Evolutionary conservation across 768 basidiomycete genomes (phyloP).

Genomic region (Lenzites betulinus): DNA sequence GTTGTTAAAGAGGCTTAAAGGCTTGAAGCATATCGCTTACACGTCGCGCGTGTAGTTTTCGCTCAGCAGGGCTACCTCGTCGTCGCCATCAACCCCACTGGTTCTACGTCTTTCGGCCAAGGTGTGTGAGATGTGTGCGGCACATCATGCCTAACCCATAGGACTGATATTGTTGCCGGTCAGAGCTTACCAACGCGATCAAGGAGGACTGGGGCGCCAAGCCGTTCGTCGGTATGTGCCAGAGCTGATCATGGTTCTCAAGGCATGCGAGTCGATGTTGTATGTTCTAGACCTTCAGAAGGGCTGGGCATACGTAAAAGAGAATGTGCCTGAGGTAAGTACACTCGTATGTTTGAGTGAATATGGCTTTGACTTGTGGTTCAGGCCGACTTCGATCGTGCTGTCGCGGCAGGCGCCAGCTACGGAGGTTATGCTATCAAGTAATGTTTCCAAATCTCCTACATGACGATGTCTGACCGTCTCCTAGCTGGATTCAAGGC

Average conservation of each 20-base stretch:
- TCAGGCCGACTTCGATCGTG: conserved; percentile 68
- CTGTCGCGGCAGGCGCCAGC: conserved; percentile 51
- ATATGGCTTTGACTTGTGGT: not conserved
- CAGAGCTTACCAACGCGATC: conserved; percentile 82
- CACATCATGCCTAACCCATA: no score
- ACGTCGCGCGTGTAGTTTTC: no score
- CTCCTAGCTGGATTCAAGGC: conserved; percentile 87
- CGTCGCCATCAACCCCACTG: conserved; percentile 90
- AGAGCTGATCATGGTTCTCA: no score
- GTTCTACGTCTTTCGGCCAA: conserved; percentile 92
- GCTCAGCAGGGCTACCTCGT: conserved; percentile 88
- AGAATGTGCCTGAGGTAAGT: conserved; percentile 67
- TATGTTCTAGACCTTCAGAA: conserved; percentile 49
- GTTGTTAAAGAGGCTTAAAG: conserved; percentile 44
- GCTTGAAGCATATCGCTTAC: no score
- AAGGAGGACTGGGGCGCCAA: conserved; percentile 84
- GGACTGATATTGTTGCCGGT: not conserved
- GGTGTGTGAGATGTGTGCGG: conserved; percentile 30
- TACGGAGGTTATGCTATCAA: conserved; percentile 79
- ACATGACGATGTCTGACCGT: conserved; percentile 1
- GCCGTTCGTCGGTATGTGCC: conserved; percentile 63
- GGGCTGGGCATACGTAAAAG: conserved; percentile 72
- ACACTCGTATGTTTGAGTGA: not conserved
- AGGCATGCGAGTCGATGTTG: no score
- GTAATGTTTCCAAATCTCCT: conserved; percentile 38